A percentile compares a stretch with the other conserved stretches of the same genome.
Evolutionary conservation across 1,139 yeast genomes (phyloP).

Genomic region (Kodamaea sp.): DNA sequence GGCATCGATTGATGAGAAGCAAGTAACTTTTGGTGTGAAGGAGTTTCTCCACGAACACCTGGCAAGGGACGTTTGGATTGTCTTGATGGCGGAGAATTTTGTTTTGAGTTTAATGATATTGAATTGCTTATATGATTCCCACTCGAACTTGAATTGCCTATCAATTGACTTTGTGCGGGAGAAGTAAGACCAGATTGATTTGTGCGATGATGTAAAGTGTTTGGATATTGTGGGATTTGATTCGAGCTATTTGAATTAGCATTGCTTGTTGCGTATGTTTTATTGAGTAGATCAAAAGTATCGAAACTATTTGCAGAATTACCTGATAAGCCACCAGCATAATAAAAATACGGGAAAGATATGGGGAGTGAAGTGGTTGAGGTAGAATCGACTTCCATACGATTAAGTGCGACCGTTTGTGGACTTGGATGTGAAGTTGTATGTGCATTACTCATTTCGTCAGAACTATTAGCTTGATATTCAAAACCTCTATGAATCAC

Average conservation of each 20-base stretch:
- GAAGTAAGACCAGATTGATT: conserved; percentile 9
- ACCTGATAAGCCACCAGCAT: conserved; percentile 12
- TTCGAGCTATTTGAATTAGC: conserved; percentile 8
- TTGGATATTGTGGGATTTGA: conserved; percentile 22
- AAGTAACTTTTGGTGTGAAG: too few relatives aligned
- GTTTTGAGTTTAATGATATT: not conserved
- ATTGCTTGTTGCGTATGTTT: not conserved
- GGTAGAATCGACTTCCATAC: conserved; percentile 31
- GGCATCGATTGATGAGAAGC: too few relatives aligned
- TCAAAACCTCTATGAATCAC: too few relatives aligned
- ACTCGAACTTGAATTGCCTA: not conserved
- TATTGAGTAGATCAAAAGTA: conserved; percentile 27
- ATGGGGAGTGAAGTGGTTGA: conserved; percentile 31
- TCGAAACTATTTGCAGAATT: conserved; percentile 29
- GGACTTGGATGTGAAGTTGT: conserved; percentile 2
- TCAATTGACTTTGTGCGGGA: conserved; percentile 4
- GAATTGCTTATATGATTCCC: not conserved
- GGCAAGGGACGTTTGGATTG: not conserved
- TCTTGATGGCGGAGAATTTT: conserved; percentile 2
- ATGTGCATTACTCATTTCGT: conserved; percentile 2
- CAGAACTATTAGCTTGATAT: not conserved
- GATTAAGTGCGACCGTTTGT: conserved; percentile 10
- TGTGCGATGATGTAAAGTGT: conserved; percentile 21
- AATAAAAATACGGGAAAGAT: conserved; percentile 34
- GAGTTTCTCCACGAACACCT: not conserved